Evolutionary conservation across 805 yeast genomes (phyloP).

Genomic region (Clavispora asparagi): DNA sequence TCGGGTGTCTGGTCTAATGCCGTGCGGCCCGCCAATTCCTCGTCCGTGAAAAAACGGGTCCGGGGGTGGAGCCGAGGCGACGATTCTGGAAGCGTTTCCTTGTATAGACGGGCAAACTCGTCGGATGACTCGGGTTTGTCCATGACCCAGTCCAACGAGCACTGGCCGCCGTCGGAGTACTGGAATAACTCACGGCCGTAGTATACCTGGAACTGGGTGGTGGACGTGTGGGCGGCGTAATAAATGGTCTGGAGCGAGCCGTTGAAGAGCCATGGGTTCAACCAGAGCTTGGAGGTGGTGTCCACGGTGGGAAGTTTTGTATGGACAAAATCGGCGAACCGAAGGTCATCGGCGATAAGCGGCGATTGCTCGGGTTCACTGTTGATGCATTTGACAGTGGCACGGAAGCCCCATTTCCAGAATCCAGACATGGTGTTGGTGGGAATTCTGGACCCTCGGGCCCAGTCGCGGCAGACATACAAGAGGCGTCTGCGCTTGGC

Average conservation of each 20-base stretch:
- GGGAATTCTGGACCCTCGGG: background rate
- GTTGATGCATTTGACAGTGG: conserved; percentile 24
- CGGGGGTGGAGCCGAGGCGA: conserved; percentile 41
- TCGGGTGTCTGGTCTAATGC: conserved; percentile 13
- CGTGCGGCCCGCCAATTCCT: conserved; percentile 35
- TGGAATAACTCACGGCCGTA: conserved; percentile 68
- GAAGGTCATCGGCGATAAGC: conserved; percentile 3
- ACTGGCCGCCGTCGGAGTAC: conserved; percentile 63
- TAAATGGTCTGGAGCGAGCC: conserved; percentile 78
- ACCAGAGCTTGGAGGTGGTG: conserved; percentile 36
- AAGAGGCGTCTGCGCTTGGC: background rate
- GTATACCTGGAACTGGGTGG: conserved; percentile 49
- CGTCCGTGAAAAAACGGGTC: conserved; percentile 47
- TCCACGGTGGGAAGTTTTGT: conserved; percentile 17
- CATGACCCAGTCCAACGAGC: conserved; percentile 71
- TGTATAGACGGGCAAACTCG: conserved; percentile 20
- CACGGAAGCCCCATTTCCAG: conserved; percentile 36
- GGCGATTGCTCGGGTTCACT: conserved; percentile 14
- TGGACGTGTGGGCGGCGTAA: conserved; percentile 51
- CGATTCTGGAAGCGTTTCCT: conserved; percentile 28
- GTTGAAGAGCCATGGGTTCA: conserved; percentile 60
- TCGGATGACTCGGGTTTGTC: conserved; percentile 25
- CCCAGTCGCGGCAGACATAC: background rate
- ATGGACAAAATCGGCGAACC: conserved; percentile 9
- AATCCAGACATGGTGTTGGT: conserved; percentile 6